phyloP scores from a whole-genome alignment of 768 basidiomycete genomes.

The Neoboletus subvelutipes region DNA sequence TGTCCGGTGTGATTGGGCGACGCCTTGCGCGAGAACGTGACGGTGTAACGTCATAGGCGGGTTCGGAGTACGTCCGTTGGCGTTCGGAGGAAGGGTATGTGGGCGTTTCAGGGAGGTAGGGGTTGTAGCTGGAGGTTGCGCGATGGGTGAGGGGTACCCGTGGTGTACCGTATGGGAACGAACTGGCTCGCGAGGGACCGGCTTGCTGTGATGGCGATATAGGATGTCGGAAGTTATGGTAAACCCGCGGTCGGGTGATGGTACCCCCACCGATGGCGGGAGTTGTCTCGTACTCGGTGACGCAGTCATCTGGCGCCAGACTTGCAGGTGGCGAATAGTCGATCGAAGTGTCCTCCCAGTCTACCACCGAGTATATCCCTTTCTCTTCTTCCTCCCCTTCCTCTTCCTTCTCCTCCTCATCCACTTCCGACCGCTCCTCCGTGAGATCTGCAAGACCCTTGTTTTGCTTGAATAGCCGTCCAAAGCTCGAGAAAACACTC shows the following conservation, averaged over 20 bases:
- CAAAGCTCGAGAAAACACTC: slow-evolving; percentile 77
- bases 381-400: slow-evolving; percentile 31
- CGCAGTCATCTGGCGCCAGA: slow-evolving; percentile 40
- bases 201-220: slow-evolving; percentile 10
- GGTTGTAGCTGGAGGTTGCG: slow-evolving; percentile 22
- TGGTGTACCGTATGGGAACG: slow-evolving; percentile 6
- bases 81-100: background rate
- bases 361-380: slow-evolving; percentile 59
- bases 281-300: slow-evolving; percentile 78
- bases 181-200: slow-evolving; percentile 32
- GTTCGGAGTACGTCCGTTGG: slow-evolving; percentile 18
- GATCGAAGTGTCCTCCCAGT: slow-evolving; percentile 65
- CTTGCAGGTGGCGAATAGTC: slow-evolving; percentile 48
- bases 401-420: slow-evolving; percentile 36
- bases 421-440: slow-evolving; percentile 53
- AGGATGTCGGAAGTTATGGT: slow-evolving; percentile 42
- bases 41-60: slow-evolving; percentile 20
- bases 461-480: slow-evolving; percentile 64
- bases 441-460: slow-evolving; percentile 79
- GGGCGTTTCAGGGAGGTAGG: slow-evolving; percentile 10
- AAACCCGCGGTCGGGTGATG: slow-evolving; percentile 80
- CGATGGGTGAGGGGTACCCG: slow-evolving; percentile 15
- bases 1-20: slow-evolving; percentile 49
- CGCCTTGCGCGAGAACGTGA: slow-evolving; percentile 26
- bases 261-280: slow-evolving; percentile 92